Percentiles rank a stretch among this genome's conserved stretches.
phyloP scores from a whole-genome alignment of 768 basidiomycete species.

The Rhizopogon sp. region DNA sequence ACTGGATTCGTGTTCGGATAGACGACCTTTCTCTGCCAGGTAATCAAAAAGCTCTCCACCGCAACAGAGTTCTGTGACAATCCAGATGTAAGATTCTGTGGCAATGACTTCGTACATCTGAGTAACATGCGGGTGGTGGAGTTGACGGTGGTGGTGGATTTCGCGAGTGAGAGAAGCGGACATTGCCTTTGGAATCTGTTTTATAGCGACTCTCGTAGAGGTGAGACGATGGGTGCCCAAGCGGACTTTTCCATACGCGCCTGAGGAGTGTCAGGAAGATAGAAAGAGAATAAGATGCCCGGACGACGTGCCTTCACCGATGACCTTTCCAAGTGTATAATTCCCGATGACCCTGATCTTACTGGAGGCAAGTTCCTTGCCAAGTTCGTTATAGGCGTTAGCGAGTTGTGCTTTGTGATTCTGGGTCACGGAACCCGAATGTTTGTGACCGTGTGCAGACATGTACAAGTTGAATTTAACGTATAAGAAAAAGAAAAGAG shows the following conservation, averaged over 20 bases:
- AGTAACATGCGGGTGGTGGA: slow-evolving; percentile 93
- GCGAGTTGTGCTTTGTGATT: slow-evolving; percentile 88
- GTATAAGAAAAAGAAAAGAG: slow-evolving; percentile 25
- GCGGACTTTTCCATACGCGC: slow-evolving; percentile 93
- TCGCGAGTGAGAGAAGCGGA: slow-evolving; percentile 91
- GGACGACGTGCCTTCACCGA: slow-evolving; percentile 77
- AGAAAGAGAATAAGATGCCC: background rate
- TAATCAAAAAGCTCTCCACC: slow-evolving; percentile 99
- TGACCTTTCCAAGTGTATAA: slow-evolving; percentile 89
- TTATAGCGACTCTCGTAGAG: slow-evolving; percentile 89
- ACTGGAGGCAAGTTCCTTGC: slow-evolving; percentile 88
- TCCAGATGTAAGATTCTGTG: slow-evolving; percentile 93
- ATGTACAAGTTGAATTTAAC: slow-evolving; percentile 31
- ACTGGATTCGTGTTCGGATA: slow-evolving; percentile 79
- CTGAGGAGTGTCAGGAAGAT: slow-evolving; percentile 33
- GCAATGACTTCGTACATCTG: slow-evolving; percentile 98
- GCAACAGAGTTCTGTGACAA: slow-evolving; percentile 93
- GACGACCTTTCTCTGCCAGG: slow-evolving; percentile 87
- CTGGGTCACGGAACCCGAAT: slow-evolving; percentile 55
- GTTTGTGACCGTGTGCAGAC: slow-evolving; percentile 55
- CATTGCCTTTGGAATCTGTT: slow-evolving; percentile 94
- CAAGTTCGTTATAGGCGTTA: slow-evolving; percentile 95
- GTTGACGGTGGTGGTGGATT: slow-evolving; percentile 95
- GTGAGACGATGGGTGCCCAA: slow-evolving; percentile 93
- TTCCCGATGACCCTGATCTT: slow-evolving; percentile 92